Percentiles rank a stretch among this genome's conserved stretches.
These are phyloP conservation scores for Trichoderma hamatum DNA, from an alignment of 2,329 filamentous ascomycete species.

Conservation along the genomic window DNA sequence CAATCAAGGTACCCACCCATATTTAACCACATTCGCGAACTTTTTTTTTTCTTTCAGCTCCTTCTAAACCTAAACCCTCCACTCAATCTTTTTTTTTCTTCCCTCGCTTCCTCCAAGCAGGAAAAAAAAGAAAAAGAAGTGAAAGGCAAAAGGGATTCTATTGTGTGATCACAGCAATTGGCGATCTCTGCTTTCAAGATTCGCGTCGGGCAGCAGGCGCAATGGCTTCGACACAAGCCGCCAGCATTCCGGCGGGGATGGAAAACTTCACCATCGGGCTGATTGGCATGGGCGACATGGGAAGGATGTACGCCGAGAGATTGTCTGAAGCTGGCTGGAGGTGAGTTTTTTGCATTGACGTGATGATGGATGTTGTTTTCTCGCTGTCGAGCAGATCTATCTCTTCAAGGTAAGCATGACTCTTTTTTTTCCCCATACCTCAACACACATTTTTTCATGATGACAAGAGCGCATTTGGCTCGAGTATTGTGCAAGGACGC, in stretches of 20 bases:
- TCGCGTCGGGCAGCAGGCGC: slow-evolving; percentile 34
- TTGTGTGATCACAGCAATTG: slow-evolving; percentile 36
- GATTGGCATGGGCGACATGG: slow-evolving; percentile 99
- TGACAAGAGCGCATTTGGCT: slow-evolving; percentile 99
- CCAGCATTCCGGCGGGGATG: slow-evolving; percentile 49
- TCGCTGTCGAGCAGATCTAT: background rate
- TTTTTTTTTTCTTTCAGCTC: slow-evolving; percentile 29
- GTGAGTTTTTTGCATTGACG: slow-evolving; percentile 53
- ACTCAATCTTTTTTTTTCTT: slow-evolving; percentile 21
- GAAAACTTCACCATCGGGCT: slow-evolving; percentile 81
- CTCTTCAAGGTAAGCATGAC: slow-evolving; percentile 25
- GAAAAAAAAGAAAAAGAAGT: background rate
- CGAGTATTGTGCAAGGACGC: slow-evolving; percentile 78
- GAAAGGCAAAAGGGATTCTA: background rate
- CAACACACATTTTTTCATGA: slow-evolving; percentile 61
- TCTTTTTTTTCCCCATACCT: slow-evolving; percentile 23
- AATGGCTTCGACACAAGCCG: slow-evolving; percentile 37
- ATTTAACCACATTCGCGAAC: slow-evolving; percentile 9
- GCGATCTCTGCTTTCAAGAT: slow-evolving; percentile 31
- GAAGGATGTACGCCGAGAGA: slow-evolving; percentile 92
- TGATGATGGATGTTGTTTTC: background rate
- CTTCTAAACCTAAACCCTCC: slow-evolving; percentile 15
- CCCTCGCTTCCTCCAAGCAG: slow-evolving; percentile 16
- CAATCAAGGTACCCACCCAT: background rate
- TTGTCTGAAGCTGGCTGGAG: slow-evolving; percentile 94